Conservation (phyloP, 2,329 filamentous ascomycete species). For the Metarhizium rileyi region DNA sequence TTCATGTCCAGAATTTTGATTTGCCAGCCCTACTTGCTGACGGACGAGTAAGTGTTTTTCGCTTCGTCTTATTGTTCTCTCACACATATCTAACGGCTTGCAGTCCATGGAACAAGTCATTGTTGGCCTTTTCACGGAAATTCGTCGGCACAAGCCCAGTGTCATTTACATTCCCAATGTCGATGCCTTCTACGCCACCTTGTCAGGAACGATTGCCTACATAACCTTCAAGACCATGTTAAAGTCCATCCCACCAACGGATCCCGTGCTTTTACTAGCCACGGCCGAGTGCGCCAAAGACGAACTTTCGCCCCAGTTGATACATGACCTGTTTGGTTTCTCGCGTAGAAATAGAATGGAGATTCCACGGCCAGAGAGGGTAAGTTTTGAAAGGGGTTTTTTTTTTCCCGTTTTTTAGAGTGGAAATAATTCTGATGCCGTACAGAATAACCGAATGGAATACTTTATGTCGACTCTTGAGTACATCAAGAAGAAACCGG, state of each 20-base stretch:
- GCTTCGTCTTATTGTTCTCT: not conserved
- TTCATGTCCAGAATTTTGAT: conserved; percentile 93
- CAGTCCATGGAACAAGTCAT: conserved; percentile 76
- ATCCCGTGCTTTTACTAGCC: conserved; percentile 81
- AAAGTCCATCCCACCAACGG: conserved; percentile 74
- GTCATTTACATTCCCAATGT: conserved; percentile 91
- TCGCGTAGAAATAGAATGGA: conserved; percentile 68
- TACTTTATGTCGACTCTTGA: conserved; percentile 70
- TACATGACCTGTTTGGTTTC: conserved; percentile 76
- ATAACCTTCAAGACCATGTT: conserved; percentile 78
- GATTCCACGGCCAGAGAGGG: conserved; percentile 56
- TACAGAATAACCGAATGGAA: conserved; percentile 53
- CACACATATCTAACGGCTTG: conserved; percentile 12
- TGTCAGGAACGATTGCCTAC: conserved; percentile 56
- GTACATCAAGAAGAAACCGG: conserved; percentile 69
- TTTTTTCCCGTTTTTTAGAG: not conserved
- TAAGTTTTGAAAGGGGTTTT: conserved; percentile 26
- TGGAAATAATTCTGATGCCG: not conserved
- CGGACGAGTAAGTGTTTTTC: conserved; percentile 49
- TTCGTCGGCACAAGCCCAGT: conserved; percentile 88
- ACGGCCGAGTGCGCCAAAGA: conserved; percentile 63
- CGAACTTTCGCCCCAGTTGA: conserved; percentile 51
- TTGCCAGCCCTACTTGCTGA: conserved; percentile 80
- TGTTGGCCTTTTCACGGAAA: conserved; percentile 83
- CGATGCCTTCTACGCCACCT: conserved; percentile 69